Percentiles rank a stretch among this genome's conserved stretches.
phyloP scores from a whole-genome alignment of 257 asterid genomes.

The Fraxinus pennsylvanica region DNA sequence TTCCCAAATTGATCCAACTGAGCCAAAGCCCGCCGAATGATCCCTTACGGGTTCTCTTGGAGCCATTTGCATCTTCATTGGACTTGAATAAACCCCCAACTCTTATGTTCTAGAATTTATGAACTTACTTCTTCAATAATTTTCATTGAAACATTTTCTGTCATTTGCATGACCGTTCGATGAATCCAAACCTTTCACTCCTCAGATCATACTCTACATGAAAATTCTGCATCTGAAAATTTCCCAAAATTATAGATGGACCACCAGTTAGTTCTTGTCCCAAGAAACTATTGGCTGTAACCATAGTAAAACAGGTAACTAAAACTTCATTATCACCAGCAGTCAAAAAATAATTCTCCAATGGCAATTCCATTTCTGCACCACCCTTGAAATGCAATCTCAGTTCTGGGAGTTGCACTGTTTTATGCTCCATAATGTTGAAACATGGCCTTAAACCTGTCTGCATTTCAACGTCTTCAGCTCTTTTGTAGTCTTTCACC shows the following conservation, averaged over 20 bases:
- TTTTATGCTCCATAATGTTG: conserved; percentile 47
- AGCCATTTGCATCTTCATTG: not conserved
- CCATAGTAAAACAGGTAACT: conserved; percentile 53
- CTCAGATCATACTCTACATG: conserved; percentile 73
- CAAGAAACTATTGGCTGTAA: conserved; percentile 42
- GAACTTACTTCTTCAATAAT: not conserved
- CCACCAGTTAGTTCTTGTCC: conserved; percentile 48
- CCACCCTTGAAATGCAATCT: conserved; percentile 83
- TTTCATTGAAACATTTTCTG: not conserved
- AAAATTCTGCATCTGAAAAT: conserved; percentile 78
- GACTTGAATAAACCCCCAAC: not conserved
- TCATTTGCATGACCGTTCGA: conserved; percentile 53
- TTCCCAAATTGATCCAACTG: no score
- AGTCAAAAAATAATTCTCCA: conserved; percentile 59
- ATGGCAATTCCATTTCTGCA: conserved; percentile 64
- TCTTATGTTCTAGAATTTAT: not conserved
- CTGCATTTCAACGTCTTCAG: conserved; percentile 40
- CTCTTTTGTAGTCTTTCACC: conserved; percentile 52
- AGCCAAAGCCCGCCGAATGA: not conserved
- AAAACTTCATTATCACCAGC: conserved; percentile 36
- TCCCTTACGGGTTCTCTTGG: not conserved
- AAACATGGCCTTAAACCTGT: conserved; percentile 75
- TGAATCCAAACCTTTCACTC: conserved; percentile 75
- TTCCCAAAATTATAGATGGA: conserved; percentile 81
- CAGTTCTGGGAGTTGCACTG: conserved; percentile 50